phyloP scores from a whole-genome alignment of 2,329 filamentous ascomycete species.

The Huntiella omanensis region DNA sequence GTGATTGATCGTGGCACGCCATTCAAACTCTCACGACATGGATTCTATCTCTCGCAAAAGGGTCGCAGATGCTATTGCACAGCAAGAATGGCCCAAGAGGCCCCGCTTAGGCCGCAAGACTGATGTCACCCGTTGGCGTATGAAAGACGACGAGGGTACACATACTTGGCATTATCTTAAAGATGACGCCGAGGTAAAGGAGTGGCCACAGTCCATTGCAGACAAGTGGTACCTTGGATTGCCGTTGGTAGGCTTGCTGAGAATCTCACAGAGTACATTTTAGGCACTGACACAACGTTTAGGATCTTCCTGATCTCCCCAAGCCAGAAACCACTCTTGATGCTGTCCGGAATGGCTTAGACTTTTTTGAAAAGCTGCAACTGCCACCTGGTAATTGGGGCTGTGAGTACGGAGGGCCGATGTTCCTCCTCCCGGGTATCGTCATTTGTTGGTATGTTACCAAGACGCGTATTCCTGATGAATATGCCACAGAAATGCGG shows the following conservation, averaged over 20 bases:
- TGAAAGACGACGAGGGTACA: conserved; percentile 58
- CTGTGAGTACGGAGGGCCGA: conserved; percentile 92
- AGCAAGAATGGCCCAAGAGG: conserved; percentile 24
- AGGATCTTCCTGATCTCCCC: conserved; percentile 60
- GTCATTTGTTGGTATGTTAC: conserved; percentile 80
- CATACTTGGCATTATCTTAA: conserved; percentile 91
- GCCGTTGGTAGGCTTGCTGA: conserved; percentile 40
- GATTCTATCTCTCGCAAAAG: conserved; percentile 22
- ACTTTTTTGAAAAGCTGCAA: conserved; percentile 81
- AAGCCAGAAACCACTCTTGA: conserved; percentile 54
- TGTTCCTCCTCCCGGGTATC: conserved; percentile 80
- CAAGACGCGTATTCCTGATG: conserved; percentile 63
- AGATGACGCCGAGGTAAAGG: conserved; percentile 46
- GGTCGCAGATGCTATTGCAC: conserved; percentile 20
- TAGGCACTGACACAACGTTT: background rate
- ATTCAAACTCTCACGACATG: background rate
- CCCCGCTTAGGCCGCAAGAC: conserved; percentile 40
- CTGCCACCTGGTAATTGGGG: conserved; percentile 82
- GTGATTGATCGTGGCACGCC: too few relatives aligned
- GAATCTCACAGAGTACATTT: background rate
- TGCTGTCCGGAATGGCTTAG: conserved; percentile 62
- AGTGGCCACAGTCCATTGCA: conserved; percentile 74
- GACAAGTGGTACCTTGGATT: conserved; percentile 80
- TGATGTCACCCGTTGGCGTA: conserved; percentile 66
- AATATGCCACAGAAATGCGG: conserved; percentile 72